Evolutionary conservation across 2,329 filamentous ascomycete species (phyloP).

Genomic region (Zymoseptoria ardabiliae): DNA sequence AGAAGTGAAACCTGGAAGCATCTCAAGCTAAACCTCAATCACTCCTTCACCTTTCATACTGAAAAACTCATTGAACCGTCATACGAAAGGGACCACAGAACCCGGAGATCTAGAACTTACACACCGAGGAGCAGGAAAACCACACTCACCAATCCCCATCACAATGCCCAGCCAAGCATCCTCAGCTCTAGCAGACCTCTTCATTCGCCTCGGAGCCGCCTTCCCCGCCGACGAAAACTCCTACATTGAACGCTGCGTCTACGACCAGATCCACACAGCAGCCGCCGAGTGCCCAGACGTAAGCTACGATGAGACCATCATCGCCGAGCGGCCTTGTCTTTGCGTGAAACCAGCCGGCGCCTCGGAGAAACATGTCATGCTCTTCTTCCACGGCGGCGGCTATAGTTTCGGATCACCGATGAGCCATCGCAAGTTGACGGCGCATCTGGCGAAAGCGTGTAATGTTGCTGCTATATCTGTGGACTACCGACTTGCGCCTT

Average conservation of each 20-base stretch:
- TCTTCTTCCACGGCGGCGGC: conserved; percentile 23
- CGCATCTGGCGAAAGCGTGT: conserved; percentile 39
- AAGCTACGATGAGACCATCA: conserved; percentile 14
- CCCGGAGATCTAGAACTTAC: not conserved
- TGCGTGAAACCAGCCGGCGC: conserved; percentile 17
- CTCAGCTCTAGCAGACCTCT: conserved; percentile 14
- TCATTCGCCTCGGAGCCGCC: conserved; percentile 11
- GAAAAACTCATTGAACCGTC: too few species aligned
- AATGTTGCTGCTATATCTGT: conserved; percentile 46
- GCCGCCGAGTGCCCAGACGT: conserved; percentile 19
- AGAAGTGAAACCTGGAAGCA: not conserved
- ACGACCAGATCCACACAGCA: conserved; percentile 20
- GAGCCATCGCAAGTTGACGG: conserved; percentile 21
- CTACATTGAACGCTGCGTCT: conserved; percentile 15
- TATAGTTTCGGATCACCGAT: conserved; percentile 20
- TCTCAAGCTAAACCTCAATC: not conserved
- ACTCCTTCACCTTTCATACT: too few species aligned
- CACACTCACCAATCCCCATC: not conserved
- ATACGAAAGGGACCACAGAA: not conserved
- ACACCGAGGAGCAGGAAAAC: not conserved
- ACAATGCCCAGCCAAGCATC: conserved; percentile 21
- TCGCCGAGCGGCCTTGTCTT: conserved; percentile 16
- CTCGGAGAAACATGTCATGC: conserved; percentile 17
- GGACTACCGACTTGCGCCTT: conserved; percentile 53
- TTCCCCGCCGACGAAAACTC: conserved; percentile 14